phyloP scores from a whole-genome alignment of 257 asterid genomes.

The Fraxinus quadrangulata region DNA sequence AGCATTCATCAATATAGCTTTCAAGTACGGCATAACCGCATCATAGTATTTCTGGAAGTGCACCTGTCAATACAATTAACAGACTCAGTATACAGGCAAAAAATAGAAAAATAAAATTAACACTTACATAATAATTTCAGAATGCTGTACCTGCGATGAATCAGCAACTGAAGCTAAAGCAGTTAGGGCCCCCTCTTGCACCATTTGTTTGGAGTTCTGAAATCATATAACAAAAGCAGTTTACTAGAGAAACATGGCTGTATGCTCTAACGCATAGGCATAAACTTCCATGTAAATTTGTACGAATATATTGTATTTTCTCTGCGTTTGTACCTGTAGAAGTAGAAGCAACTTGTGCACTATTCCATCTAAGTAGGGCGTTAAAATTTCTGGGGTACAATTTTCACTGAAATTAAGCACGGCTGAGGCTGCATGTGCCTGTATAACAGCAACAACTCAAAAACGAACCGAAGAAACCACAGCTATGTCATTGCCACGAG shows the following conservation, averaged over 20 bases:
- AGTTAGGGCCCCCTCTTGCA: constrained; percentile 94
- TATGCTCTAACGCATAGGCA: neutral
- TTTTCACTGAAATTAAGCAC: constrained; percentile 91
- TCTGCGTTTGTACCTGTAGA: constrained; percentile 58
- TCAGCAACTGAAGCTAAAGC: constrained; percentile 97
- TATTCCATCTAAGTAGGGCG: constrained; percentile 84
- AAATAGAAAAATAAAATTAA: constrained; percentile 9
- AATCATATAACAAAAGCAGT: constrained; percentile 29
- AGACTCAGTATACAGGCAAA: constrained; percentile 24
- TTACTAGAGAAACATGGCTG: constrained; percentile 6
- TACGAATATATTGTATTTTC: constrained; percentile 1
- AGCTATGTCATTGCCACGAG: constrained; percentile 12
- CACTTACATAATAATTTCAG: neutral
- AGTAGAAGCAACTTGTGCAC: constrained; percentile 81
- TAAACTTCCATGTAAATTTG: neutral
- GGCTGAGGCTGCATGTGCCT: constrained; percentile 99
- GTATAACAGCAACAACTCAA: constrained; percentile 26
- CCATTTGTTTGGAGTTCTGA: constrained; percentile 97
- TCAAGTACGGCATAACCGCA: constrained; percentile 91
- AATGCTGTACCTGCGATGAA: constrained; percentile 74
- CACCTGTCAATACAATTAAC: constrained; percentile 44
- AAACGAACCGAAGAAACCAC: neutral
- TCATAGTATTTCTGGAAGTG: constrained; percentile 85
- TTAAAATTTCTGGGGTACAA: constrained; percentile 85
- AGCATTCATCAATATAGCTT: constrained; percentile 82